Conservation (phyloP, 202 grass and related monocot genomes). For the Elaeis oleifera region DNA sequence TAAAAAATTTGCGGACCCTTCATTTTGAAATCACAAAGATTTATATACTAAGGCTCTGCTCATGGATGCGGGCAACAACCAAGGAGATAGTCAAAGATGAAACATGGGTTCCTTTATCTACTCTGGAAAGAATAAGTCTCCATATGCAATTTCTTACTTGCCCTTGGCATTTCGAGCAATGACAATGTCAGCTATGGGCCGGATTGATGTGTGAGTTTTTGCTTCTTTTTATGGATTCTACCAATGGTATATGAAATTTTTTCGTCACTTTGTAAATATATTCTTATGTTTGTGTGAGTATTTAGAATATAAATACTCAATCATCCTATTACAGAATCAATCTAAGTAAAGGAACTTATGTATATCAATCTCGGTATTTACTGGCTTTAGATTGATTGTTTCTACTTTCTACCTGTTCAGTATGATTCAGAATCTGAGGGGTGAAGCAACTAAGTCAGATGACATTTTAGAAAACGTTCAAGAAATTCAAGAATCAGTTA, state of each 20-base stretch:
- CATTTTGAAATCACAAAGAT: slow-evolving; percentile 95
- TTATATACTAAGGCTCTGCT: slow-evolving; percentile 88
- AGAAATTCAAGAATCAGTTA: slow-evolving; percentile 96
- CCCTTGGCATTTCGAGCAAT: slow-evolving; percentile 78
- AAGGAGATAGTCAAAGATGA: slow-evolving; percentile 84
- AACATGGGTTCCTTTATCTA: slow-evolving; percentile 82
- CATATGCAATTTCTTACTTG: slow-evolving; percentile 93
- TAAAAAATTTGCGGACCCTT: slow-evolving; percentile 62
- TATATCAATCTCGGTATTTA: not conserved
- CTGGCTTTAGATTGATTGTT: slow-evolving; percentile 14
- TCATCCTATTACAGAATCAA: too few species aligned
- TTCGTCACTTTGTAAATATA: too few species aligned
- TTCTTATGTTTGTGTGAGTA: too few species aligned
- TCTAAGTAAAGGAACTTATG: too few species aligned
- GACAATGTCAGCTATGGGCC: slow-evolving; percentile 80
- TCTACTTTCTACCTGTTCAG: slow-evolving; percentile 43
- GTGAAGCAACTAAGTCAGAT: slow-evolving; percentile 60
- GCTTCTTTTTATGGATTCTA: slow-evolving; percentile 19
- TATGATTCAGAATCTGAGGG: slow-evolving; percentile 85
- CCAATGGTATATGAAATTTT: too few species aligned
- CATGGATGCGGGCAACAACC: slow-evolving; percentile 79
- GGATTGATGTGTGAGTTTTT: slow-evolving; percentile 59
- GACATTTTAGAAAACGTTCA: slow-evolving; percentile 78
- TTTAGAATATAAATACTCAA: too few species aligned
- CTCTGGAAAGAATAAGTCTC: slow-evolving; percentile 84